phyloP scores from a whole-genome alignment of 2,329 filamentous ascomycete species.

The Pseudogymnoascus sp. region DNA sequence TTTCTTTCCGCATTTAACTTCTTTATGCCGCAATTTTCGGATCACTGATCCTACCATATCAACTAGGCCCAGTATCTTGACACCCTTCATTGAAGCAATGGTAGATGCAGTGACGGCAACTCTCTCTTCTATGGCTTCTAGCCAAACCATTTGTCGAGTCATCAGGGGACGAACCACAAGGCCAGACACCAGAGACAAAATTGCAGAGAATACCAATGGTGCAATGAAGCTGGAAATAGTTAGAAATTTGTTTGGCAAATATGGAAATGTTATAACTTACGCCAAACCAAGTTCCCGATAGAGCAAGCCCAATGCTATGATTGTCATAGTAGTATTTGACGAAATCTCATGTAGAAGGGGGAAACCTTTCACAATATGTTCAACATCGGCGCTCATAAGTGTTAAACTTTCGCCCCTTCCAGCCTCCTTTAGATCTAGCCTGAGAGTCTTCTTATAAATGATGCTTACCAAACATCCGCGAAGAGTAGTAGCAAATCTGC shows the following conservation, averaged over 20 bases:
- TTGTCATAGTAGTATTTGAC: slow-evolving; percentile 25
- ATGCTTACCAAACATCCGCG: slow-evolving; percentile 22
- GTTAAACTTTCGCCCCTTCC: slow-evolving; percentile 18
- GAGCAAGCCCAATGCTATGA: slow-evolving; percentile 25
- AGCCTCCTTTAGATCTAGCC: not conserved
- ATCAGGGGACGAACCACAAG: not conserved
- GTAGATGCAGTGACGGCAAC: slow-evolving; percentile 35
- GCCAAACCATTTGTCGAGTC: slow-evolving; percentile 29
- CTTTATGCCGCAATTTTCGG: not conserved
- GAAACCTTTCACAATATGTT: slow-evolving; percentile 32
- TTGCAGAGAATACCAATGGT: not conserved
- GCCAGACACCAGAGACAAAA: not conserved
- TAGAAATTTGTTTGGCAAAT: not conserved
- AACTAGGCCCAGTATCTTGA: slow-evolving; percentile 38
- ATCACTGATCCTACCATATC: slow-evolving; percentile 22
- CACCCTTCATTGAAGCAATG: slow-evolving; percentile 35
- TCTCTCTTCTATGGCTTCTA: slow-evolving; percentile 33
- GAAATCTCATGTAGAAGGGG: slow-evolving; percentile 26
- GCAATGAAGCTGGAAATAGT: not conserved
- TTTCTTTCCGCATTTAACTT: slow-evolving; percentile 1
- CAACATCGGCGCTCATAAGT: slow-evolving; percentile 37
- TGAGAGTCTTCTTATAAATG: slow-evolving; percentile 23
- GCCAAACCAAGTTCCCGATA: slow-evolving; percentile 24
- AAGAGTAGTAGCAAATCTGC: slow-evolving; percentile 19
- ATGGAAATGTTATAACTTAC: slow-evolving; percentile 16